These are phyloP conservation scores for Nemania bipapillata DNA, from an alignment of 2,329 filamentous ascomycete genomes.

Conservation along the genomic window DNA sequence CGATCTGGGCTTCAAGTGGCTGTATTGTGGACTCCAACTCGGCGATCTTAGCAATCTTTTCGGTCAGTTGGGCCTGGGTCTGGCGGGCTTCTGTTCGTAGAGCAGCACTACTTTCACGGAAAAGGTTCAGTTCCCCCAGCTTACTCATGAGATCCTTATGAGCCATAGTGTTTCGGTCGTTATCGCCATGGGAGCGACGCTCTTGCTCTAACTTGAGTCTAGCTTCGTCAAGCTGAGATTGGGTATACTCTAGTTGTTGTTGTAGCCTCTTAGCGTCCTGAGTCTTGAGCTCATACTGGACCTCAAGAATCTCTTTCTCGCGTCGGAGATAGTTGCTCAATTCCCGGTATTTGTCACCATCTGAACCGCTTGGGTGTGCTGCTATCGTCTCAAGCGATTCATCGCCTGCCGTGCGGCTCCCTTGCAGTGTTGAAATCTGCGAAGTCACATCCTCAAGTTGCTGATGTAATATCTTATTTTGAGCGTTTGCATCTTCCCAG, in stretches of 20 bases:
- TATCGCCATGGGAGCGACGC: conserved; percentile 78
- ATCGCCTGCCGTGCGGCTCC: conserved; percentile 70
- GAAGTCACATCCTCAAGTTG: conserved; percentile 85
- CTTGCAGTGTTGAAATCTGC: conserved; percentile 83
- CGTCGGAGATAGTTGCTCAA: conserved; percentile 90
- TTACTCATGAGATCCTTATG: conserved; percentile 94
- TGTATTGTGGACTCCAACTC: conserved; percentile 79
- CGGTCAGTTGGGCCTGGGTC: conserved; percentile 77
- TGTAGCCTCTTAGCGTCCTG: conserved; percentile 89
- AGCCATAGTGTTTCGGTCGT: conserved; percentile 75
- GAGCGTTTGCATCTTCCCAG: conserved; percentile 83
- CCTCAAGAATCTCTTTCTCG: conserved; percentile 97
- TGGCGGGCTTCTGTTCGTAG: conserved; percentile 87
- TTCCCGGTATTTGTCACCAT: conserved; percentile 82
- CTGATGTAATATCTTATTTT: conserved; percentile 89
- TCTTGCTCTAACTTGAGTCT: conserved; percentile 92
- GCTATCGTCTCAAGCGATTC: conserved; percentile 65
- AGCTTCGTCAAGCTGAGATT: conserved; percentile 87
- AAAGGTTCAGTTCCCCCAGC: conserved; percentile 93
- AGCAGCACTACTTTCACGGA: conserved; percentile 92
- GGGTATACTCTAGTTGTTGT: conserved; percentile 87
- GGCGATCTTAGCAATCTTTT: conserved; percentile 79
- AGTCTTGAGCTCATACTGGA: conserved; percentile 90
- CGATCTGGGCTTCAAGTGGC: conserved; percentile 81
- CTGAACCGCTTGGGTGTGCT: conserved; percentile 65